These are phyloP conservation scores for Neckera pumila DNA, from an alignment of 225 moss, liverwort and hornwort species.

Conservation along the genomic window DNA sequence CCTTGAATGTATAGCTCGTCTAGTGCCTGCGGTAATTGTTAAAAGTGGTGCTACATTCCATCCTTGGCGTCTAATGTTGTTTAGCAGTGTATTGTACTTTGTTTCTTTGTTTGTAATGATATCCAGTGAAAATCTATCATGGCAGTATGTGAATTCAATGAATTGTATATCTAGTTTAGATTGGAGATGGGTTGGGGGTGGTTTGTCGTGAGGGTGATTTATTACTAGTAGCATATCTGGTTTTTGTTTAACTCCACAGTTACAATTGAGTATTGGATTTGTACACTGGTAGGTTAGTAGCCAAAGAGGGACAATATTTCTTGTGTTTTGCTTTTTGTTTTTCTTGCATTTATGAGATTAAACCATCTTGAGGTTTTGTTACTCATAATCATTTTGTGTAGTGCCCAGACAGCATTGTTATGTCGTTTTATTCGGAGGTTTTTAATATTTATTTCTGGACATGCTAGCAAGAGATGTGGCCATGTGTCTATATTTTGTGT, in stretches of 20 bases:
- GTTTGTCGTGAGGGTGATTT: background rate
- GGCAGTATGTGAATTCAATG: too few relatives aligned
- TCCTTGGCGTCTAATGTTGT: too few relatives aligned
- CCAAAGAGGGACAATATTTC: background rate
- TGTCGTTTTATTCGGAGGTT: background rate
- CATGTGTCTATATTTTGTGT: background rate
- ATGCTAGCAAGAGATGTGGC: background rate
- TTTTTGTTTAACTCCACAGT: too few relatives aligned
- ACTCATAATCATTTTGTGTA: background rate
- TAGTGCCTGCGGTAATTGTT: fast-evolving
- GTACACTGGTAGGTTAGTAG: background rate
- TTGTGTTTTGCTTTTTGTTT: background rate
- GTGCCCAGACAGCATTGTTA: background rate
- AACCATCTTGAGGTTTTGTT: background rate
- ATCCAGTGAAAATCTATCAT: too few relatives aligned
- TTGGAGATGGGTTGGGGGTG: background rate
- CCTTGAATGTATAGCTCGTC: too few relatives aligned
- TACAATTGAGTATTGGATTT: too few relatives aligned
- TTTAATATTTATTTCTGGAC: background rate
- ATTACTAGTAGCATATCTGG: too few relatives aligned
- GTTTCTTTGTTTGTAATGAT: too few relatives aligned
- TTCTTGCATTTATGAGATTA: background rate
- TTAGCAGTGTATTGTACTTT: too few relatives aligned
- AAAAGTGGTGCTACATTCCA: too few relatives aligned
- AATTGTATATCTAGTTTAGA: too few relatives aligned